Evolutionary conservation across 2,329 filamentous ascomycete genomes (phyloP).

Genomic region (Neofusicoccum umdonicola): DNA sequence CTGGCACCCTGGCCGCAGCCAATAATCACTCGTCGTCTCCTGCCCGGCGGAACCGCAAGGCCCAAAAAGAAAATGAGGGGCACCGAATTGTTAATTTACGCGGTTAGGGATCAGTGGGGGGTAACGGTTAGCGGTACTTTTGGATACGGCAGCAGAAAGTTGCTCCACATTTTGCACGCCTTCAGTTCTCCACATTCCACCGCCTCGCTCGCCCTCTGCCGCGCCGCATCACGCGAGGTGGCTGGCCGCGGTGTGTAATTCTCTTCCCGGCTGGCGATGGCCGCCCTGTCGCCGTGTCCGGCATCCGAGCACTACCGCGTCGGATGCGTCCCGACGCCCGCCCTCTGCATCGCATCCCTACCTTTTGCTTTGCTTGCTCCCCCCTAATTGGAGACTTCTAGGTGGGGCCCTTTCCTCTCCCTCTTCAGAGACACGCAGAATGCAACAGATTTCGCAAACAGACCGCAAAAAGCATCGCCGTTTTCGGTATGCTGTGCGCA

Average conservation of each 20-base stretch:
- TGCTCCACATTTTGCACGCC: neutral
- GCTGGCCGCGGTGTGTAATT: neutral
- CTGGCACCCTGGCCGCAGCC: neutral
- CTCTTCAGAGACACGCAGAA: too few species aligned
- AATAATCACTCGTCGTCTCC: neutral
- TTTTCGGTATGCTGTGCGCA: slow-evolving; percentile 2
- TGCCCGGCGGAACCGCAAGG: neutral
- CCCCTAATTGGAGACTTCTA: too few species aligned
- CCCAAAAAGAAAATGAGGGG: neutral
- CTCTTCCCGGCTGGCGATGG: too few species aligned
- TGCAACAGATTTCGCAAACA: too few species aligned
- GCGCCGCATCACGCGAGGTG: neutral
- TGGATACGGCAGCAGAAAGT: too few species aligned
- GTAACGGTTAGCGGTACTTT: too few species aligned
- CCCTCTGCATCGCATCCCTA: too few species aligned
- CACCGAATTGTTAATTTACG: neutral
- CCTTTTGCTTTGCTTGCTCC: too few species aligned
- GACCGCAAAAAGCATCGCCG: neutral
- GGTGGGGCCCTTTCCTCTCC: too few species aligned
- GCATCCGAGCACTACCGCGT: too few species aligned
- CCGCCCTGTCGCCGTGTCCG: too few species aligned
- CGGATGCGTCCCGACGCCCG: too few species aligned
- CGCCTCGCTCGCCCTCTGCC: neutral
- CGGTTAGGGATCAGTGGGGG: neutral
- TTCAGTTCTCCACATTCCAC: neutral